Evolutionary conservation across 2,329 filamentous ascomycete species (phyloP).

Genomic region (Alternaria tenuissima): DNA sequence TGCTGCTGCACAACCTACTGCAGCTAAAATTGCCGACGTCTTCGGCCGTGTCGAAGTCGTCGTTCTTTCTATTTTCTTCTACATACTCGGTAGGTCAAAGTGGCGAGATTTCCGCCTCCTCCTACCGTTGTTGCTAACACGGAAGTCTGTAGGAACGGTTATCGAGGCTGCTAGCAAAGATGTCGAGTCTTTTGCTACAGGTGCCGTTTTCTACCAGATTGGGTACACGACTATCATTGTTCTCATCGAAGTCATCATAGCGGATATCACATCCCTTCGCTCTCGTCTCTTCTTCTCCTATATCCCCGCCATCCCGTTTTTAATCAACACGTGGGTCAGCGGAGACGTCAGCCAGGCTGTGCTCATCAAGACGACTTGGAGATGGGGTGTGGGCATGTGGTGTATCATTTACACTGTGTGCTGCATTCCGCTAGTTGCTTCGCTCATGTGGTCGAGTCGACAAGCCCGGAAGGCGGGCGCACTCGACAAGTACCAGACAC

Average conservation of each 20-base stretch:
- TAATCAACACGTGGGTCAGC: conserved; percentile 69
- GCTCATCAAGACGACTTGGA: conserved; percentile 61
- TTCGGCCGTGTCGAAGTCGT: conserved; percentile 70
- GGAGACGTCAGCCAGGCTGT: conserved; percentile 65
- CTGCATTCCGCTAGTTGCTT: conserved; percentile 63
- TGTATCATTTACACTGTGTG: conserved; percentile 65
- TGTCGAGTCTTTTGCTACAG: conserved; percentile 63
- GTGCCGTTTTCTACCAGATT: conserved; percentile 19
- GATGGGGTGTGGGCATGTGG: conserved; percentile 71
- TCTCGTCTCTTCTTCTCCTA: conserved; percentile 72
- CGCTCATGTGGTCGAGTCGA: conserved; percentile 60
- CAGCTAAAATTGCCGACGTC: conserved; percentile 68
- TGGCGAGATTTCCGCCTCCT: not conserved
- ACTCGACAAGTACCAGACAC: conserved; percentile 56
- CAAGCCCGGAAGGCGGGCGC: conserved; percentile 61
- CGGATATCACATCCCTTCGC: conserved; percentile 69
- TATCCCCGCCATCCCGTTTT: conserved; percentile 47
- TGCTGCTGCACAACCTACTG: conserved; percentile 62
- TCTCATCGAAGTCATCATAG: conserved; percentile 70
- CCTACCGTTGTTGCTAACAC: not conserved
- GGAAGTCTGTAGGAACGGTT: conserved; percentile 52
- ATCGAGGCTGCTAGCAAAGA: conserved; percentile 62
- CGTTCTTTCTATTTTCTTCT: conserved; percentile 64
- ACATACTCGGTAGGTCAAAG: conserved; percentile 49
- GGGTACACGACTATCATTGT: conserved; percentile 70